Evolutionary conservation across 257 asterid genomes (phyloP).

Genomic region (Mentha longifolia): DNA sequence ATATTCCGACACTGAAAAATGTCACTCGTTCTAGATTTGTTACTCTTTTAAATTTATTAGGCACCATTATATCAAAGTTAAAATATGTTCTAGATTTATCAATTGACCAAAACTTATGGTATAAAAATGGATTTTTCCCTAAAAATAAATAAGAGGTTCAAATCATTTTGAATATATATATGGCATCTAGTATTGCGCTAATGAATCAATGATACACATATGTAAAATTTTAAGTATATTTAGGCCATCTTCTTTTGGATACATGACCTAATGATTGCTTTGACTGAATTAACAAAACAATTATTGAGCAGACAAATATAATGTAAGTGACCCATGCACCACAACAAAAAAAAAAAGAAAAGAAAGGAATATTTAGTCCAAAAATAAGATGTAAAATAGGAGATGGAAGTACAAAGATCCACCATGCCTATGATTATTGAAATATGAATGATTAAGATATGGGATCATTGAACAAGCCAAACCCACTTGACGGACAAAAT

Average conservation of each 20-base stretch:
- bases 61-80: no score
- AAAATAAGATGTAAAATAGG: background rate
- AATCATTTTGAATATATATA: no score
- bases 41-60: no score
- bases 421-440: slow-evolving; percentile 13
- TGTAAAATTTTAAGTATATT: background rate
- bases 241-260: background rate
- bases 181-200: no score
- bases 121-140: no score
- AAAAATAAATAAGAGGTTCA: no score
- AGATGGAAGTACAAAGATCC: slow-evolving; percentile 27
- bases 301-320: slow-evolving; percentile 3
- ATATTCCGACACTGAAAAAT: no score
- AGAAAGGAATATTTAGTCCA: background rate
- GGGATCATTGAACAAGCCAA: slow-evolving; percentile 34
- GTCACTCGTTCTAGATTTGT: no score
- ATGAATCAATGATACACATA: no score
- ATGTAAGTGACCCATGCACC: background rate
- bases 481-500: slow-evolving; percentile 31
- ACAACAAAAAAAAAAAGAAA: no score
- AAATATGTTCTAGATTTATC: no score
- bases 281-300: background rate
- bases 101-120: no score
- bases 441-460: slow-evolving; percentile 32
- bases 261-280: slow-evolving; percentile 6